Evolutionary conservation across 192 early-diverging fungal species (phyloP), one percentile per base, ranked within the genome.

Genomic region (Umbelopsis isabellina): DNA sequence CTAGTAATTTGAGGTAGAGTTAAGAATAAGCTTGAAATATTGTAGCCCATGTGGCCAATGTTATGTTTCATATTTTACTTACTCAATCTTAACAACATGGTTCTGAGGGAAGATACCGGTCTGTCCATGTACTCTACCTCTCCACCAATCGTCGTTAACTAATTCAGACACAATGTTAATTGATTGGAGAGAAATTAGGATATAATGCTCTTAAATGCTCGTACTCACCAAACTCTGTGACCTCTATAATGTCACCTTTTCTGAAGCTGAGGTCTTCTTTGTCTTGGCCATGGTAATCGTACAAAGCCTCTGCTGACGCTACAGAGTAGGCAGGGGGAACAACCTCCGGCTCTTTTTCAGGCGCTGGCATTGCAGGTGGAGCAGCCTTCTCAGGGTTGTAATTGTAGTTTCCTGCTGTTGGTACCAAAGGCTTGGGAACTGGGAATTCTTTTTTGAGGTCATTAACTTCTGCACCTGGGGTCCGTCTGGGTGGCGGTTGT

Each of bases 281-380:
- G 68, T 87, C 82, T n/a, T 46, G 41, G 15, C 87, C 89, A 10
- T 80, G 71, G 65, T 83, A 91, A 66, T 91, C 90, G 68, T 89
- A 91, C 49, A 89, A 55, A 16, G 90, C 90, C 25, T 79, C 72
- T 46, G 82, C 88, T 25, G 75, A 76, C 10, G 48, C 37, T 25
- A 72, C 35, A 9, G 70, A 71, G 45, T 67, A 74, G 4, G 66
- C 61, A 9, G 77, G 77, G 30, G 77, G 72, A 41, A 65, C 61
- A 20, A 23, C 22, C 1, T 61, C 68, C 11, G 33, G 8, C 30
- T 21, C 27, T 27, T 52, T 52, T 33, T 23, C 46, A 10, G 68
- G 68, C 15, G 51, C 45, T 35, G 53, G 37, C 18, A 71, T 41
- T 46, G 46, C 4, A 49, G 55, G 45, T 9, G 41, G 70, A 20